Percentiles rank a stretch among this genome's conserved stretches.
Evolutionary conservation across 2,329 filamentous ascomycete species (phyloP).

Genomic region (Colletotrichum kahawae): DNA sequence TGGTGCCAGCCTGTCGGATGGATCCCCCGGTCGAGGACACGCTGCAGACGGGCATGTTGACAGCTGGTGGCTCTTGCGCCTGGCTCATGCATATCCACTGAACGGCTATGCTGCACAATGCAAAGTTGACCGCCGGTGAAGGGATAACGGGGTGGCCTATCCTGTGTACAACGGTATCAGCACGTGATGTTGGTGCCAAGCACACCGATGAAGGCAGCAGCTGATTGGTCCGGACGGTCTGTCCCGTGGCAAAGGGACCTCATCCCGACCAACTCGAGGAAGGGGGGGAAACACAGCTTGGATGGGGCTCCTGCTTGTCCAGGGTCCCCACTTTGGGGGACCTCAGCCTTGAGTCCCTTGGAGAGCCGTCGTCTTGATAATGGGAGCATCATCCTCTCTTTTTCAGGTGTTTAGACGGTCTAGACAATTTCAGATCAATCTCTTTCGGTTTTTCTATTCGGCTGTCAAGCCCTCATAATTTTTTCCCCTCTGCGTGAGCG

Average conservation of each 20-base stretch:
- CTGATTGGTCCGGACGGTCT: conserved; percentile 19
- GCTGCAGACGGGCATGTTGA: background rate
- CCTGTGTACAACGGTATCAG: background rate
- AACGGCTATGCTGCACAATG: background rate
- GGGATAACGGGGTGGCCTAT: background rate
- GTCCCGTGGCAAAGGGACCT: conserved; percentile 2
- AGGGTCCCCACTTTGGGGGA: background rate
- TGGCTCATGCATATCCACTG: background rate
- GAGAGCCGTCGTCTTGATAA: background rate
- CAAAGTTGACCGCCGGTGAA: background rate
- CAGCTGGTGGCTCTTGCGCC: background rate
- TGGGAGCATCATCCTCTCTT: background rate
- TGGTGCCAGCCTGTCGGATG: background rate
- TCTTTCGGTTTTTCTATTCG: background rate
- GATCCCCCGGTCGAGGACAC: background rate
- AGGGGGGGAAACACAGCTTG: background rate
- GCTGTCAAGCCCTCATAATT: background rate
- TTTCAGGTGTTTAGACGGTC: background rate
- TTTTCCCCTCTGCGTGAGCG: background rate
- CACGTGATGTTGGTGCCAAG: background rate
- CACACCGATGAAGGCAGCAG: too few species aligned
- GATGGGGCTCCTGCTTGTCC: background rate
- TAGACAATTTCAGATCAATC: background rate
- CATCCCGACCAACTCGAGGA: conserved; percentile 10
- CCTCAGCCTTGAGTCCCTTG: background rate